These are phyloP conservation scores for Salvia sclarea DNA, from an alignment of 305 asterid species.

Conservation along the genomic window DNA sequence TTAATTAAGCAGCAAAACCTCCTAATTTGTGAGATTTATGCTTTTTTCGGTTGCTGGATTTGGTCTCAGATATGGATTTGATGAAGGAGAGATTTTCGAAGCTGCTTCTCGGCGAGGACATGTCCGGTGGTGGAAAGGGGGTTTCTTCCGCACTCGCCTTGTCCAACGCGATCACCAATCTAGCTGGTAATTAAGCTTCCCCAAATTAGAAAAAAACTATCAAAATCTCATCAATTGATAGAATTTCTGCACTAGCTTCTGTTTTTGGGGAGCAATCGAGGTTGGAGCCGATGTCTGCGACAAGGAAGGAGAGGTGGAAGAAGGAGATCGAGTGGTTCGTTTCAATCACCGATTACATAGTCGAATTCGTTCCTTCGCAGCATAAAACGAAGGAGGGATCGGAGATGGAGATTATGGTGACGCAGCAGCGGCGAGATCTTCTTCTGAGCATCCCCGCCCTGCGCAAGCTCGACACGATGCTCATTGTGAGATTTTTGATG, in stretches of 20 bases:
- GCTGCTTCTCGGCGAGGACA: constrained; percentile 82
- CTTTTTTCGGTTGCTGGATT: too few relatives aligned
- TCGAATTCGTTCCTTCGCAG: constrained; percentile 77
- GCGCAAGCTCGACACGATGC: constrained; percentile 82
- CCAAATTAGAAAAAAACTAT: too few relatives aligned
- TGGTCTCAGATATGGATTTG: constrained; percentile 53
- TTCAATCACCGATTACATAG: constrained; percentile 75
- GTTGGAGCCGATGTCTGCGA: constrained; percentile 75
- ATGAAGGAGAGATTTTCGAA: constrained; percentile 81
- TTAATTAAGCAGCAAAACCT: too few relatives aligned
- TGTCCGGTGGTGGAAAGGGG: constrained; percentile 93
- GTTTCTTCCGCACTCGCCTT: constrained; percentile 86
- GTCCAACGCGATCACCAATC: constrained; percentile 85
- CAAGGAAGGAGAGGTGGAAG: constrained; percentile 73
- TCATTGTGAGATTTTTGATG: constrained; percentile 46
- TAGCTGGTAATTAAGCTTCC: constrained; percentile 66
- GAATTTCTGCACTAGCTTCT: constrained; percentile 52
- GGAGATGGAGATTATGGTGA: constrained; percentile 82
- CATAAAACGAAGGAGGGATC: constrained; percentile 70
- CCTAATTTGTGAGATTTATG: neutral
- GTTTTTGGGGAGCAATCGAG: constrained; percentile 76
- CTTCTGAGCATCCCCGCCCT: constrained; percentile 74
- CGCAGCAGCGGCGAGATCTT: constrained; percentile 78
- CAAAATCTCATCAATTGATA: too few relatives aligned
- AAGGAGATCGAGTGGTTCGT: constrained; percentile 78